These are phyloP conservation scores for Neurospora sp. DNA, from an alignment of 495 filamentous ascomycete genomes.

Conservation along the genomic window DNA sequence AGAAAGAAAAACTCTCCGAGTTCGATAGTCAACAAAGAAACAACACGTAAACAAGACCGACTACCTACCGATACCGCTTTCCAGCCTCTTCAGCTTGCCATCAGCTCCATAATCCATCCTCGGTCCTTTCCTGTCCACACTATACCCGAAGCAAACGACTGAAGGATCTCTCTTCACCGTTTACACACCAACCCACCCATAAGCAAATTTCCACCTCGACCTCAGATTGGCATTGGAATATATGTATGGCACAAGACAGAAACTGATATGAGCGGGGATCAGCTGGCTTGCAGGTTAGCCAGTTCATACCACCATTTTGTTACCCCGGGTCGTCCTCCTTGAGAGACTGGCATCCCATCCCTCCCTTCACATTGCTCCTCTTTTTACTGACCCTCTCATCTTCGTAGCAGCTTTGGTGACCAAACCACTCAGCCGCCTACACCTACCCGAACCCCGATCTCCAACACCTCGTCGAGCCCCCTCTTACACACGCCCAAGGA, in stretches of 20 bases:
- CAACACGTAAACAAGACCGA: not conserved
- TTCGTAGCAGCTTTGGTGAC: slow-evolving; percentile 58
- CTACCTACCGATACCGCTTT: not conserved
- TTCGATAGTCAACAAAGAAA: not conserved
- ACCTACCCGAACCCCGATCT: slow-evolving; percentile 64
- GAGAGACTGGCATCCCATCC: not conserved
- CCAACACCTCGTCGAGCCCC: slow-evolving; percentile 49
- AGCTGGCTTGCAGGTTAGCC: slow-evolving; percentile 59
- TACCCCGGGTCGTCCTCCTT: not conserved
- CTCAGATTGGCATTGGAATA: slow-evolving; percentile 2
- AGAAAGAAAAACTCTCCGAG: not conserved
- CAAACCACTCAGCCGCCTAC: slow-evolving; percentile 69
- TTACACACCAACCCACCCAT: not conserved
- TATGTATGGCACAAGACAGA: slow-evolving; percentile 17
- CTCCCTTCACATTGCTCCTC: not conserved
- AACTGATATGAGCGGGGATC: slow-evolving; percentile 68
- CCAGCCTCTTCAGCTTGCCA: not conserved
- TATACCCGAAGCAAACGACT: not conserved
- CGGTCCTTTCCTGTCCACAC: not conserved
- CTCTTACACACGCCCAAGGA: slow-evolving; percentile 59
- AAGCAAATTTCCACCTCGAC: not conserved
- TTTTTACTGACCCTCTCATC: slow-evolving; percentile 3
- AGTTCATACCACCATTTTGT: slow-evolving; percentile 5
- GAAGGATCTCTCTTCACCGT: not conserved
- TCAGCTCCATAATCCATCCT: not conserved